Evolutionary conservation across 768 basidiomycete genomes (phyloP), one percentile per base, ranked within the genome.

Genomic region (Terana coerulea): DNA sequence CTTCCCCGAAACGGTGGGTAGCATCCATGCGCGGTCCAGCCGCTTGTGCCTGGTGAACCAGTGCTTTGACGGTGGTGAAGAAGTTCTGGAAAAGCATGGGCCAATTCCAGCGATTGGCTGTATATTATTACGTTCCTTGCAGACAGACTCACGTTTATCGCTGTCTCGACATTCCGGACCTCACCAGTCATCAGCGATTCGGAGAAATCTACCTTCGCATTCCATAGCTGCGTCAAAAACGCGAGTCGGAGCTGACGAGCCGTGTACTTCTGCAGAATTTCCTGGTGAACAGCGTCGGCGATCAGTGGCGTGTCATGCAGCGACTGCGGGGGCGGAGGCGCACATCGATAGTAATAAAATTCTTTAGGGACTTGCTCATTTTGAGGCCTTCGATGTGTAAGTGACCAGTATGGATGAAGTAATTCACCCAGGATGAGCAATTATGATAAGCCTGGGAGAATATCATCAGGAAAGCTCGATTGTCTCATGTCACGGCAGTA

Each of bases 361-460:
- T 99, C 69, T 99, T 99, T 56, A 99, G 71, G 9, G 92, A 95
- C 71, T 99, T 99, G 73, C 91, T 94, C 97, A 99, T 99, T 70
- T 99, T 99, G 52, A 97, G 74, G 8, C 97, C 97, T 66, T 97
- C 93, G 59, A 99, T 98, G 67, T 98, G 95, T 29, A 99, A 73
- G 73, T 99, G 97, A 10, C 97, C 97, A 0, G 95, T 98, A 69
- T 99, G 97, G 43, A 98, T 73, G 74, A 99, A 99, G 68, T 98
- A 99, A 65, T 97, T 98, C 59, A 98, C 95, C 97, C 97, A 99
- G 57, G 93, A 78, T 24, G 75, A 67, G 70, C 92, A 95, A 52
- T 88, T 79, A 67, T 98, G 93, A 70, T 90, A 97, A 3, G 97
- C 95, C 95, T 98, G 53, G 45, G 30, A 22, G 25, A 51, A 33